phyloP scores from a whole-genome alignment of 2,329 filamentous ascomycete genomes.

The Alternaria sp. region DNA sequence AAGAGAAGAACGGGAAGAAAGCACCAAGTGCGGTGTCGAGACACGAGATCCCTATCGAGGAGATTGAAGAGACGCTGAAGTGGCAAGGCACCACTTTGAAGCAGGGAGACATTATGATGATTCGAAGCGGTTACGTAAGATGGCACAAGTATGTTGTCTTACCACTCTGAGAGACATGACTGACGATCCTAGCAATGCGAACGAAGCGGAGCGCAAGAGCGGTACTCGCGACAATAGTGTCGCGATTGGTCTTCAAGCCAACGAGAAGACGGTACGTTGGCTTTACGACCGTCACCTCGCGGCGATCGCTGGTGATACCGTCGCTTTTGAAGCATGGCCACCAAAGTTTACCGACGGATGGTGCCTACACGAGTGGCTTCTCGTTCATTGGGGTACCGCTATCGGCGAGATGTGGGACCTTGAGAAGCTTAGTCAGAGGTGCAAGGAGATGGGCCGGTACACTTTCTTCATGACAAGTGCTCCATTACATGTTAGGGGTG shows the following conservation, averaged over 20 bases:
- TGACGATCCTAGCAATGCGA: slow-evolving; percentile 29
- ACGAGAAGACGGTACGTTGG: slow-evolving; percentile 44
- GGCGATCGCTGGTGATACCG: slow-evolving; percentile 48
- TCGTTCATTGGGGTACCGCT: slow-evolving; percentile 38
- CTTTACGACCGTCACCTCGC: slow-evolving; percentile 46
- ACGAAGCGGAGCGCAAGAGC: slow-evolving; percentile 31
- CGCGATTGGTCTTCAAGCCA: slow-evolving; percentile 43
- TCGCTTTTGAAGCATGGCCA: slow-evolving; percentile 50
- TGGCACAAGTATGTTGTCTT: slow-evolving; percentile 37
- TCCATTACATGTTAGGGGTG: slow-evolving; percentile 63
- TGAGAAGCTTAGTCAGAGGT: slow-evolving; percentile 58
- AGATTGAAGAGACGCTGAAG: slow-evolving; percentile 37
- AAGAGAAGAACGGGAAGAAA: slow-evolving; percentile 34
- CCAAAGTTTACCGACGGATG: slow-evolving; percentile 37
- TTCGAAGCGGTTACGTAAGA: slow-evolving; percentile 55
- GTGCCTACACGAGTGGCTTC: slow-evolving; percentile 44
- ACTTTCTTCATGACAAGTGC: slow-evolving; percentile 67
- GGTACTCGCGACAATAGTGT: slow-evolving; percentile 42
- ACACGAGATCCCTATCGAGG: slow-evolving; percentile 40
- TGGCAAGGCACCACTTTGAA: slow-evolving; percentile 37
- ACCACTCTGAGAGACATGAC: neutral
- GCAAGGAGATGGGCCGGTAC: slow-evolving; percentile 61
- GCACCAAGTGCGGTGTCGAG: slow-evolving; percentile 33
- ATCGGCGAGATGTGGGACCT: slow-evolving; percentile 53
- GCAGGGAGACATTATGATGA: slow-evolving; percentile 45